phyloP scores from a whole-genome alignment of 345 rosid species.

The Populus pruinosa region DNA sequence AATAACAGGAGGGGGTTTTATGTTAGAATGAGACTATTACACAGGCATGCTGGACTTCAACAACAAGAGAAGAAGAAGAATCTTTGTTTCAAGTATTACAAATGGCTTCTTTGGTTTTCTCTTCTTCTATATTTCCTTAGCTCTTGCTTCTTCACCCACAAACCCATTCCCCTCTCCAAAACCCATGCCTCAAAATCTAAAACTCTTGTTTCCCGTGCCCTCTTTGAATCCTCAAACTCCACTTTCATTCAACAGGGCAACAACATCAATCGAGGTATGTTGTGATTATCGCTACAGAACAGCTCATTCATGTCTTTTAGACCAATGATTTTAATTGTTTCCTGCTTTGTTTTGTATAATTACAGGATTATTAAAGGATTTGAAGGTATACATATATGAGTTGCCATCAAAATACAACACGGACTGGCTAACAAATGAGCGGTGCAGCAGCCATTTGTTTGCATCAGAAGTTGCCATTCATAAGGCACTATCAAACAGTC shows the following conservation, averaged over 20 bases:
- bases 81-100: conserved; percentile 58
- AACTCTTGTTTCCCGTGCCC: conserved; percentile 53
- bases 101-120: conserved; percentile 74
- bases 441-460: conserved; percentile 82
- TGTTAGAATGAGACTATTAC: conserved; percentile 45
- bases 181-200: conserved; percentile 41
- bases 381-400: conserved; percentile 77
- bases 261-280: conserved; percentile 34
- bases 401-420: conserved; percentile 70
- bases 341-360: not conserved
- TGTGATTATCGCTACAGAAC: not conserved
- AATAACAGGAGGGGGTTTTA: conserved; percentile 38
- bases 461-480: conserved; percentile 96
- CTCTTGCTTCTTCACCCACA: conserved; percentile 61
- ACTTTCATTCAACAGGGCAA: conserved; percentile 27
- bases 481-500: conserved; percentile 47
- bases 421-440: conserved; percentile 73
- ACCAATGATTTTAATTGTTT: not conserved
- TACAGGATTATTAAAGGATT: conserved; percentile 46
- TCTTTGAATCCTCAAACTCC: conserved; percentile 53
- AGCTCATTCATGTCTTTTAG: not conserved
- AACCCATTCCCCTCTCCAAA: conserved; percentile 42
- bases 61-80: conserved; percentile 36
- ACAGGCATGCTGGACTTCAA: conserved; percentile 28
- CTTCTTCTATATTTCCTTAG: conserved; percentile 68